Base-by-base conservation (phyloP, 2,329 filamentous ascomycete species). In the Sordariomycetes sp. region DNA sequence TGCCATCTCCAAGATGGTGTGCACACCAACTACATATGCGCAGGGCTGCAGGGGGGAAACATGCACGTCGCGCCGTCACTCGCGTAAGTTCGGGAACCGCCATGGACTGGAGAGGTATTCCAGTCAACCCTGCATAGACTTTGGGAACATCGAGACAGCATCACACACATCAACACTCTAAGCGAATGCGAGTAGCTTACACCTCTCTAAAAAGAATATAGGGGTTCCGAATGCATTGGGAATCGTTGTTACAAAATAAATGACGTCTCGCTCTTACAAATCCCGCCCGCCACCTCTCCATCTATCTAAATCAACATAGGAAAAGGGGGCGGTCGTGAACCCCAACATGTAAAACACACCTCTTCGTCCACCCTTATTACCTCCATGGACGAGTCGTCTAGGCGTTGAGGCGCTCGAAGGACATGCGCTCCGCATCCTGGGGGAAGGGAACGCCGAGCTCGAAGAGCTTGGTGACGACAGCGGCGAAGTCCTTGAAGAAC, bases 401-500 rank as follows among this genome's bases (percentile, higher is more conserved):
- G 20, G 59, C 59, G 55, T 57, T 60, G 57, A 70, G 72, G 56
- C 72, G 68, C 81, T 90, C 90, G 75, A 92, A 82, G 63, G 73
- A 76, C 72, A 77, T 86, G 66, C 77, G 69, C 65, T 85, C 77
- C 15, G 72, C 71, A 64, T 79, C 79, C 70, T 81, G 80, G 64
- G 82, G 72, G 70, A 96, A 97, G 39, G 92, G 91, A 59, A 97
- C 92, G 65, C 92, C 92, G 15, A 96, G 83, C 80, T 97, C 92
- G 64, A 97, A 92, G 54, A 99, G 81, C 77, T 86, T 92, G 64
- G 81, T 74, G 58, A 92, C 77, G 55, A 86, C 90, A 45, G 84
- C 80, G 13, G 85, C 78, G 71, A 97, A 99, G 70, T 97, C 92
- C 72, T 86, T 86, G 82, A 97, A 97, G 82, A 96, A 99, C 55